Evolutionary conservation across 2,329 filamentous ascomycete genomes (phyloP).

Genomic region (Byssothecium circinans): DNA sequence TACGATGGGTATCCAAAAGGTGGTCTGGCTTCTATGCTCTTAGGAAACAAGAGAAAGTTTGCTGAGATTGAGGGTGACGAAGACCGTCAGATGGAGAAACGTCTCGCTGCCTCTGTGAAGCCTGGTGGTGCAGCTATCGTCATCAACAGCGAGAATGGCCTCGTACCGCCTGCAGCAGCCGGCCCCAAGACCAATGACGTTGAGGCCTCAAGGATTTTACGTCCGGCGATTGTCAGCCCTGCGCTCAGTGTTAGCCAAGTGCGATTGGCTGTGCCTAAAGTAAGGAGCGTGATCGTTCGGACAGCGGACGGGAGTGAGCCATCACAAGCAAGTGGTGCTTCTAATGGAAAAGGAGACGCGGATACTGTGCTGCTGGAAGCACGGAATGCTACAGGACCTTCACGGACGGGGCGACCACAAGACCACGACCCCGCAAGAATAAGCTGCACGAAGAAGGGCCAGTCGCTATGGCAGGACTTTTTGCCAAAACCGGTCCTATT

Average conservation of each 20-base stretch:
- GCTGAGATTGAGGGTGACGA: conserved; percentile 74
- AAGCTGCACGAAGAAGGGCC: conserved; percentile 76
- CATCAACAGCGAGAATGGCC: conserved; percentile 73
- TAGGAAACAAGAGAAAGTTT: conserved; percentile 91
- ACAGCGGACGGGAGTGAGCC: conserved; percentile 69
- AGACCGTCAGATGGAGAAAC: conserved; percentile 63
- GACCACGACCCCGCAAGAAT: conserved; percentile 82
- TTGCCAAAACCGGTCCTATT: conserved; percentile 84
- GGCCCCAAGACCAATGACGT: conserved; percentile 38
- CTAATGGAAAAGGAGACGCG: conserved; percentile 50
- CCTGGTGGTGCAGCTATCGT: conserved; percentile 75
- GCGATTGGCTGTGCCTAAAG: conserved; percentile 81
- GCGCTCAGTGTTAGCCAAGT: conserved; percentile 79
- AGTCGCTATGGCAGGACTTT: conserved; percentile 90
- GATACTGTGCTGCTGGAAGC: conserved; percentile 80
- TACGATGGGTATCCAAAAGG: conserved; percentile 92
- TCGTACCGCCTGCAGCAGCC: conserved; percentile 72
- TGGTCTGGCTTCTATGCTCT: conserved; percentile 78
- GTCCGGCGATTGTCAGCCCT: conserved; percentile 84
- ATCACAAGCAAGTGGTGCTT: conserved; percentile 50
- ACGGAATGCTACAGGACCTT: conserved; percentile 70
- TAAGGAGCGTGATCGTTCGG: conserved; percentile 79
- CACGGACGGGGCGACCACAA: conserved; percentile 61
- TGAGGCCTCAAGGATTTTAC: conserved; percentile 74
- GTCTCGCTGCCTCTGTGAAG: conserved; percentile 60